Conservation (phyloP, 2,329 filamentous ascomycete species). For the Penicillium corylophilum region DNA sequence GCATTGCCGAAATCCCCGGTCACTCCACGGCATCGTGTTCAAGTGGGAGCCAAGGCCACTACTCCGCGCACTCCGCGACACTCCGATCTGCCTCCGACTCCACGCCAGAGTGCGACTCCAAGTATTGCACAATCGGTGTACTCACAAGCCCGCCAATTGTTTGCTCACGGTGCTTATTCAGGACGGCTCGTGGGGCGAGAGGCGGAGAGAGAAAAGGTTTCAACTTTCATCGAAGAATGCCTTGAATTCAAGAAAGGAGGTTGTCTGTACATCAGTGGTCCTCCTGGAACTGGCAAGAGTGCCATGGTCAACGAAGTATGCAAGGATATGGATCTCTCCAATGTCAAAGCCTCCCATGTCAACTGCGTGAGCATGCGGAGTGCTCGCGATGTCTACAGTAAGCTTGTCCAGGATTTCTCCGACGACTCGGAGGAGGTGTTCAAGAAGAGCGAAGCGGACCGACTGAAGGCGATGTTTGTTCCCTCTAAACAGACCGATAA, state of each 20-base stretch:
- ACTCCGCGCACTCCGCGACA: slow-evolving; percentile 69
- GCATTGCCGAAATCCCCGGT: slow-evolving; percentile 67
- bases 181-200: slow-evolving; percentile 77
- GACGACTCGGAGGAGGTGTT: slow-evolving; percentile 60
- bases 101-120: slow-evolving; percentile 68
- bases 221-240: slow-evolving; percentile 66
- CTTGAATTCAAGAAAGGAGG: slow-evolving; percentile 63
- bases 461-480: slow-evolving; percentile 70
- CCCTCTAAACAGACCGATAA: slow-evolving; percentile 52
- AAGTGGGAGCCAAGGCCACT: slow-evolving; percentile 70
- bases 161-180: slow-evolving; percentile 74
- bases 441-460: slow-evolving; percentile 66
- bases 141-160: slow-evolving; percentile 81
- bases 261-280: slow-evolving; percentile 92
- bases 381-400: slow-evolving; percentile 79
- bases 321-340: slow-evolving; percentile 53
- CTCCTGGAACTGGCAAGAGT: slow-evolving; percentile 94
- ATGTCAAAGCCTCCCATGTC: slow-evolving; percentile 72
- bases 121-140: slow-evolving; percentile 71
- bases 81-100: slow-evolving; percentile 22
- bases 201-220: slow-evolving; percentile 63
- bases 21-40: slow-evolving; percentile 81
- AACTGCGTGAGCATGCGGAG: slow-evolving; percentile 98
- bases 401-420: slow-evolving; percentile 69
- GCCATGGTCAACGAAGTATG: slow-evolving; percentile 84